phyloP scores from a whole-genome alignment of 805 yeast species.

The Metschnikowia henanensis region DNA sequence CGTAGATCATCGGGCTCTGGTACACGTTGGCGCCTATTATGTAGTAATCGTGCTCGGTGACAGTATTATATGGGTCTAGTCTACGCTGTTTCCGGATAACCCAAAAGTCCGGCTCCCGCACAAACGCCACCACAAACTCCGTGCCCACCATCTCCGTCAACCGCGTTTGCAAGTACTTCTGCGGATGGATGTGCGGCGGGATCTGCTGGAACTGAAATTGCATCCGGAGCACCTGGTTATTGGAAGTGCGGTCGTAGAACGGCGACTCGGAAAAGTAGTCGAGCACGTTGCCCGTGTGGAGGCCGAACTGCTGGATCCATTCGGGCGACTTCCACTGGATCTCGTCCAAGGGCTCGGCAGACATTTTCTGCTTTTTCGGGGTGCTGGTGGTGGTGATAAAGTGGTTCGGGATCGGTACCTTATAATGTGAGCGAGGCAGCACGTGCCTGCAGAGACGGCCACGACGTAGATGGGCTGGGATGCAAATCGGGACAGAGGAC shows the following conservation, averaged over 20 bases:
- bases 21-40: conserved; percentile 90
- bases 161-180: conserved; percentile 49
- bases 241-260: conserved; percentile 90
- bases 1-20: conserved; percentile 80
- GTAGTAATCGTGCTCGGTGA: conserved; percentile 73
- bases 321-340: conserved; percentile 98
- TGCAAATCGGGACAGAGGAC: too few species aligned
- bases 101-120: conserved; percentile 93
- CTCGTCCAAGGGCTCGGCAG: conserved; percentile 62
- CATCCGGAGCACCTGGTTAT: conserved; percentile 94
- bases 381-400: too few species aligned
- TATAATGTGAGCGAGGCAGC: too few species aligned
- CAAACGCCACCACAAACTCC: conserved; percentile 75
- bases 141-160: conserved; percentile 78
- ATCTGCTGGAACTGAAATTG: conserved; percentile 79
- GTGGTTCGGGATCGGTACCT: too few species aligned
- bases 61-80: conserved; percentile 47
- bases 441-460: neutral
- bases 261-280: conserved; percentile 95
- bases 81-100: conserved; percentile 81
- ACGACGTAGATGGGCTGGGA: too few species aligned
- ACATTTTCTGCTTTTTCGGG: too few species aligned
- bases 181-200: conserved; percentile 33
- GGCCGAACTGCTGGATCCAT: conserved; percentile 89
- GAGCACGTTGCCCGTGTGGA: conserved; percentile 84